Evolutionary conservation across 495 filamentous ascomycete genomes (phyloP), one percentile per base, ranked within the genome.

Genomic region (Penicillium canariense): DNA sequence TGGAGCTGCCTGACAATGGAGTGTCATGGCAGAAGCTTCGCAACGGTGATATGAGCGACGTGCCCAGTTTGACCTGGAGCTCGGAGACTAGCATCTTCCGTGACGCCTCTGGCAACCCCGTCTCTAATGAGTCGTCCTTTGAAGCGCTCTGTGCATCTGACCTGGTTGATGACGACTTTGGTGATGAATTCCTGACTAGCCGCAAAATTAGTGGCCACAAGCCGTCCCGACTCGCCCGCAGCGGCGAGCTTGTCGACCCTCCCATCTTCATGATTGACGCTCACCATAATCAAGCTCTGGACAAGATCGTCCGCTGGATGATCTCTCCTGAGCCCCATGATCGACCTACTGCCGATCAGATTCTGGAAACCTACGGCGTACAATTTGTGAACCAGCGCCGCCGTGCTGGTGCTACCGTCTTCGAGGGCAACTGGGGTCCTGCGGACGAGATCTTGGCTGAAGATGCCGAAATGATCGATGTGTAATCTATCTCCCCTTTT

Each of bases 371-470:
- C 2, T 82, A 81, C 34, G 87, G 89, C 17, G 78, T 94, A 22
- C 78, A 77, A 53, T 98, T 95, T 86, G 87, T 90, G 17, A 80
- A 81, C 50, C 66, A 67, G 42, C 84, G 91, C 54, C 85, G 89
- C 30, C 84, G 85, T 40, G 89, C 90, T 22, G 88, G 89, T 25
- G 95, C 95, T 20, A 95, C 89, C 9, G 84, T 97, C 46, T 97
- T 86, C 56, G 94, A 98, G 74, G 95, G 94, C 59, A 91, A 90
- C 66, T 98, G 90, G 89, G 94, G 94, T 1, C 94, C 92, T 34
- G 83, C 83, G 10, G 86, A 90, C 56, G 81, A 87, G 52, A 77
- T 88, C 25, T 73, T 89, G 55, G 77, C 75, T n/a, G 81, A 83
- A 65, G 85, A 87, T 70, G 78, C 83, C 42, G 85, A 88, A 66